Percentiles rank a stretch among this genome's conserved stretches.
phyloP scores from a whole-genome alignment of 495 filamentous ascomycete genomes.

The Bryoglossum gracile region DNA sequence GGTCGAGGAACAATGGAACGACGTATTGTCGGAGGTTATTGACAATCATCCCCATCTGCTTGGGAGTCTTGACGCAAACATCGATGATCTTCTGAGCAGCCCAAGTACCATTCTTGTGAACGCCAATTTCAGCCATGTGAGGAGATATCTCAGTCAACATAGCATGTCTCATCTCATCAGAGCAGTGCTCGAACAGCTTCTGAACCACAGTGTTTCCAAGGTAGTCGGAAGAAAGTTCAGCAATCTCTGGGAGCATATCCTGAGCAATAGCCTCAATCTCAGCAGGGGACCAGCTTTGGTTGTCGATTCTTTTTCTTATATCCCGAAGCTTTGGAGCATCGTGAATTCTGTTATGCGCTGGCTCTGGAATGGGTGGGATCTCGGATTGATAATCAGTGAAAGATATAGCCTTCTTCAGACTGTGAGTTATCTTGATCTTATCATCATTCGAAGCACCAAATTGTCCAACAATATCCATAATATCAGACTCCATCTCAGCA shows the following conservation, averaged over 20 bases:
- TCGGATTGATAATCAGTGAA: constrained; percentile 69
- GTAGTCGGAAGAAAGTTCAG: constrained; percentile 90
- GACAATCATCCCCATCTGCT: constrained; percentile 78
- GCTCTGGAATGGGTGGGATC: constrained; percentile 83
- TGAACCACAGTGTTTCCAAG: constrained; percentile 99
- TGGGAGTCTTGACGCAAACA: constrained; percentile 75
- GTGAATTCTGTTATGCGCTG: constrained; percentile 82
- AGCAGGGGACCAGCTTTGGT: constrained; percentile 71
- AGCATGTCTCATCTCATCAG: constrained; percentile 77
- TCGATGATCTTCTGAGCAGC: constrained; percentile 99
- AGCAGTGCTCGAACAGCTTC: constrained; percentile 95
- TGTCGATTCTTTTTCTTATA: constrained; percentile 95
- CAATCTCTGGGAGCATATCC: constrained; percentile 92
- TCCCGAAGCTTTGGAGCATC: constrained; percentile 94
- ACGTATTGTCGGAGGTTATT: constrained; percentile 77
- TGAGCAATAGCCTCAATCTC: constrained; percentile 91
- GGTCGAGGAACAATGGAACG: constrained; percentile 86
- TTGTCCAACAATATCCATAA: constrained; percentile 76
- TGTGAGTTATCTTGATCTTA: constrained; percentile 58
- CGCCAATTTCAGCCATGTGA: constrained; percentile 90
- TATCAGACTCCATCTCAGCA: constrained; percentile 69
- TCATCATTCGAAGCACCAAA: constrained; percentile 88
- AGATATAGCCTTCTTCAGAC: constrained; percentile 66
- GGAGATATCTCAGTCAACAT: constrained; percentile 87
- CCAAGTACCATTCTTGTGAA: constrained; percentile 99